Evolutionary conservation across 2,329 filamentous ascomycete genomes (phyloP).

Genomic region (Celoporthe dispersa): DNA sequence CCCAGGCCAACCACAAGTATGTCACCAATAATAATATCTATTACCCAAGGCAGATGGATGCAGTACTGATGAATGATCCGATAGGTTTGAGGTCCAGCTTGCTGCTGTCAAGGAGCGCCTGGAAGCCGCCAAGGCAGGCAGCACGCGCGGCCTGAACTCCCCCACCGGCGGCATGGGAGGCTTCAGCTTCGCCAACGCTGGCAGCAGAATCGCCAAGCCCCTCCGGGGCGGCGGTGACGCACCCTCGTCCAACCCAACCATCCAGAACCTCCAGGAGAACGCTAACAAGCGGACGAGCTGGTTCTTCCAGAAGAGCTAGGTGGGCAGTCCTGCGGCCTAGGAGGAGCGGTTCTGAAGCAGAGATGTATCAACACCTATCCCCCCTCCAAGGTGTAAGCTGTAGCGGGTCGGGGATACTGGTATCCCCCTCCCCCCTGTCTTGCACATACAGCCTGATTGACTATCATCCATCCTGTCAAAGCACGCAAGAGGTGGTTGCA

Average conservation of each 20-base stretch:
- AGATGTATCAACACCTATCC: not conserved
- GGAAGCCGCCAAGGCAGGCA: constrained; percentile 90
- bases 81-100: constrained; percentile 94
- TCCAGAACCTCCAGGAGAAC: constrained; percentile 63
- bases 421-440: constrained; percentile 4
- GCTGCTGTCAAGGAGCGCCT: constrained; percentile 97
- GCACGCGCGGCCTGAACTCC: constrained; percentile 79
- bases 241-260: constrained; percentile 56
- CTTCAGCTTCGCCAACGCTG: constrained; percentile 71
- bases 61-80: constrained; percentile 25
- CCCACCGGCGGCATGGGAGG: constrained; percentile 59
- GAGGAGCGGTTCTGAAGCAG: not conserved
- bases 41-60: not conserved
- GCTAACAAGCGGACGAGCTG: constrained; percentile 72
- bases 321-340: not conserved
- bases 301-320: constrained; percentile 69
- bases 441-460: constrained; percentile 7
- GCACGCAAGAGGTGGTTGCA: constrained; percentile 14
- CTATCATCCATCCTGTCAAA: constrained; percentile 12
- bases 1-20: constrained; percentile 95
- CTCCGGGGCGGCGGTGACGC: constrained; percentile 63
- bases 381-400: constrained; percentile 4
- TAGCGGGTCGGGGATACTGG: constrained; percentile 14
- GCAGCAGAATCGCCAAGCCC: constrained; percentile 72
- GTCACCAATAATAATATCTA: constrained; percentile 40